phyloP scores from a whole-genome alignment of 2,329 filamentous ascomycete genomes.

The Beauveria sp. region DNA sequence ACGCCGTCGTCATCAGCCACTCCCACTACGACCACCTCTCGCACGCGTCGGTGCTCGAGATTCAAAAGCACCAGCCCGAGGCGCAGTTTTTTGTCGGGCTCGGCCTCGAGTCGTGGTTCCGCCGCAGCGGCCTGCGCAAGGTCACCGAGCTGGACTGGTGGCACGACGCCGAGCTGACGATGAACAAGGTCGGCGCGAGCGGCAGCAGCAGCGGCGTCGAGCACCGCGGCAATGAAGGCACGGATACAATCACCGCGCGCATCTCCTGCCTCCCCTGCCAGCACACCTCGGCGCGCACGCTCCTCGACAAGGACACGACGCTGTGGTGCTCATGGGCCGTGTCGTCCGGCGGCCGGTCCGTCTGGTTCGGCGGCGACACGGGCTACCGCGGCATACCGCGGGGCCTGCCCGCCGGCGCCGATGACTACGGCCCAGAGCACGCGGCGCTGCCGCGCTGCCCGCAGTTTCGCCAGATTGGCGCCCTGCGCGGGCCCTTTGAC shows the following conservation, averaged over 20 bases:
- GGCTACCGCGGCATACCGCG: conserved; percentile 75
- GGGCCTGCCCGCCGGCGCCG: conserved; percentile 43
- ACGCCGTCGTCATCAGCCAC: conserved; percentile 76
- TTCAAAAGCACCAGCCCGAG: conserved; percentile 63
- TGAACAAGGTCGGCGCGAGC: conserved; percentile 33
- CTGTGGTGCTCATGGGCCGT: conserved; percentile 88
- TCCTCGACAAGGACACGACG: conserved; percentile 64
- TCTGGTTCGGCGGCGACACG: conserved; percentile 87
- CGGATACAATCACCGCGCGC: conserved; percentile 54
- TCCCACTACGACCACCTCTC: conserved; percentile 92
- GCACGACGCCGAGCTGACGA: conserved; percentile 69
- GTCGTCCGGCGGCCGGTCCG: conserved; percentile 62
- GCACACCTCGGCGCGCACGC: conserved; percentile 64
- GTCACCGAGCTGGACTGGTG: conserved; percentile 95
- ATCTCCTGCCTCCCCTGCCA: conserved; percentile 79
- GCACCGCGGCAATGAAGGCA: not conserved
- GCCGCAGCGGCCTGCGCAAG: conserved; percentile 58
- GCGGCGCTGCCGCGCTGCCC: conserved; percentile 66
- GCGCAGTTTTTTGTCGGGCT: conserved; percentile 85
- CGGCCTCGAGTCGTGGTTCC: conserved; percentile 79
- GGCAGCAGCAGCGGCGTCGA: not conserved
- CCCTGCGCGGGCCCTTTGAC: conserved; percentile 69
- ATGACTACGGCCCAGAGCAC: conserved; percentile 66
- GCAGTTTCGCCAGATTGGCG: conserved; percentile 77
- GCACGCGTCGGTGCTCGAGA: conserved; percentile 62